Evolutionary conservation across 2,329 filamentous ascomycete genomes (phyloP), one percentile per base, ranked within the genome.

Genomic region (Neocatenulostroma microsporum): DNA sequence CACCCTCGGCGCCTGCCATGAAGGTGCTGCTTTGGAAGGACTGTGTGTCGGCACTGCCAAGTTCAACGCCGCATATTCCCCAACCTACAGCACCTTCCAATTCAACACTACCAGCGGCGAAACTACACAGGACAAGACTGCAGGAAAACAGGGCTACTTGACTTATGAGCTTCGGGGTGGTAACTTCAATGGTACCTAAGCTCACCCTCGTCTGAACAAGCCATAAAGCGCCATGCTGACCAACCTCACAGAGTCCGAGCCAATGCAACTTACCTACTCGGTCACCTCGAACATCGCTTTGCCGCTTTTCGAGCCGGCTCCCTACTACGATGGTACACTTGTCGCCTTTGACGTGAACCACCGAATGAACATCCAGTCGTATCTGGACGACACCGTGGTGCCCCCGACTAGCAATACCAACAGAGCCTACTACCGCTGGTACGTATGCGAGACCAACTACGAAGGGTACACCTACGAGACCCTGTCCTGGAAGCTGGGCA

Each of bases 11-110:
- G 50, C 68, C 37, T 72, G 68, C 52, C 68, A 70, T 47, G 58
- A 62, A 41, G 68, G 68, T 20, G 68, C 68, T 14, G 68, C 60
- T 3, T 67, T 70, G 35, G 67, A 70, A 48, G 60, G 56, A 9
- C 62, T 71, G 36, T 70, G 68, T 43, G 42, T 65, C 13, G 41
- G 37, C 25, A 14, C n/a, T n/a, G n/a, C n/a, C n/a, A n/a, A n/a
- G n/a, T n/a, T n/a, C n/a, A n/a, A n/a, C n/a, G n/a, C n/a, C n/a
- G n/a, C n/a, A n/a, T n/a, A n/a, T n/a, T n/a, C n/a, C n/a, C n/a
- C n/a, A n/a, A n/a, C n/a, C n/a, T n/a, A n/a, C n/a, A n/a, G n/a
- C n/a, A n/a, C n/a, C n/a, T n/a, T n/a, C n/a, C n/a, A n/a, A n/a
- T n/a, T n/a, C n/a, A n/a, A n/a, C n/a, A n/a, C n/a, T n/a, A n/a